Conservation (phyloP, 345 rosid genomes). For the Excoecaria cochinchinensis region DNA sequence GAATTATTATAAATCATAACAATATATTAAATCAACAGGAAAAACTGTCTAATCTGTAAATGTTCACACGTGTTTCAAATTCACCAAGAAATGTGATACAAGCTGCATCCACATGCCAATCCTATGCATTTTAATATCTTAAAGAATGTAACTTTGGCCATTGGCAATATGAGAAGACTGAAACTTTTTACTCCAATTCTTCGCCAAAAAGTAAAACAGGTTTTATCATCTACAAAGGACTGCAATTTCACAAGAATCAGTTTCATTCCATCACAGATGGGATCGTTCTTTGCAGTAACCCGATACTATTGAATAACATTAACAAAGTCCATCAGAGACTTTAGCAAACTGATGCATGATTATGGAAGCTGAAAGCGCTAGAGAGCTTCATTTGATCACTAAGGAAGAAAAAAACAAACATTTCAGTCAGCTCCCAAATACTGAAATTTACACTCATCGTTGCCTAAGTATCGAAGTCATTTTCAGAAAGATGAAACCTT, state of each 20-base stretch:
- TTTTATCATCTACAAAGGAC: neutral
- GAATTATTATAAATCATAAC: neutral
- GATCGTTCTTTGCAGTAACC: neutral
- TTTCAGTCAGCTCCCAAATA: neutral
- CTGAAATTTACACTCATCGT: neutral
- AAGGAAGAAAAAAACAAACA: neutral
- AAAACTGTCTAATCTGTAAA: neutral
- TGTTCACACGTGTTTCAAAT: neutral
- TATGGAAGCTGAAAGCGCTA: neutral
- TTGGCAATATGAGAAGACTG: neutral
- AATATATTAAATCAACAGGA: neutral
- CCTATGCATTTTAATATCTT: neutral
- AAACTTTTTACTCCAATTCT: neutral
- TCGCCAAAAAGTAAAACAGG: constrained; percentile 7
- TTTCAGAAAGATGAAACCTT: neutral
- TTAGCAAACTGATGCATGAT: neutral
- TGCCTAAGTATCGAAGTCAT: neutral
- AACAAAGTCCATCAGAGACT: neutral
- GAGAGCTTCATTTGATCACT: neutral
- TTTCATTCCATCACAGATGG: neutral
- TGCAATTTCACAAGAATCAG: neutral
- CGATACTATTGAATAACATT: neutral
- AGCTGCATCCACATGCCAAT: neutral
- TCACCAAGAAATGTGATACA: neutral
- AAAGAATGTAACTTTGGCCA: neutral